These are phyloP conservation scores for Paecilomyces niveus DNA, from an alignment of 2,329 filamentous ascomycete genomes.

Conservation along the genomic window DNA sequence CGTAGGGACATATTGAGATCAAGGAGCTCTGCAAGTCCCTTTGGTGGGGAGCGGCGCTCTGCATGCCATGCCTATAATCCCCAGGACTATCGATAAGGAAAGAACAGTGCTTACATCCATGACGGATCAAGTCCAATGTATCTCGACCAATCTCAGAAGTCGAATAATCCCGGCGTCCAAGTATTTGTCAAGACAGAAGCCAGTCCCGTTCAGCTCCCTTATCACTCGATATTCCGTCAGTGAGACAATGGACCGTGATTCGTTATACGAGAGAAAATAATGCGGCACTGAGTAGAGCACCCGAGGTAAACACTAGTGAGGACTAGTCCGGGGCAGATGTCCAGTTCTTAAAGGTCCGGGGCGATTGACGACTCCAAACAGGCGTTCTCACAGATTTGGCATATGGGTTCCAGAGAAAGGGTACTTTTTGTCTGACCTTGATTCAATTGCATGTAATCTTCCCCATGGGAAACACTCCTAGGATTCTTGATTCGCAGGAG, in stretches of 20 bases:
- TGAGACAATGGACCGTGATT: background rate
- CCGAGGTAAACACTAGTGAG: background rate
- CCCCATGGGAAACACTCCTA: no score
- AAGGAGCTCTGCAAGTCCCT: no score
- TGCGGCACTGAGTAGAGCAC: no score
- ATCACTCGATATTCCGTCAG: background rate
- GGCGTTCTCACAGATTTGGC: background rate
- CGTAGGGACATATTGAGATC: background rate
- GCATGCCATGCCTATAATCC: background rate
- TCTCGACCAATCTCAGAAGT: background rate
- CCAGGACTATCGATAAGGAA: background rate
- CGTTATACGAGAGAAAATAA: background rate
- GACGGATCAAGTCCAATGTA: slow-evolving; percentile 4
- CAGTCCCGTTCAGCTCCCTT: background rate
- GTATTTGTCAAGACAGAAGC: background rate
- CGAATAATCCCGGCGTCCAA: background rate
- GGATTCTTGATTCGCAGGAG: no score
- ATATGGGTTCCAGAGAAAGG: background rate
- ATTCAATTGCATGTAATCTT: background rate
- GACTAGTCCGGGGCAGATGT: background rate
- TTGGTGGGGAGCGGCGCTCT: no score
- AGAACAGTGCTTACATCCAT: slow-evolving; percentile 13
- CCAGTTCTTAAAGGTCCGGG: background rate
- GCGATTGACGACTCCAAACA: background rate
- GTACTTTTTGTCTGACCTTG: background rate